phyloP scores from a whole-genome alignment of 2,329 filamentous ascomycete genomes.

The Cadophora gregata region DNA sequence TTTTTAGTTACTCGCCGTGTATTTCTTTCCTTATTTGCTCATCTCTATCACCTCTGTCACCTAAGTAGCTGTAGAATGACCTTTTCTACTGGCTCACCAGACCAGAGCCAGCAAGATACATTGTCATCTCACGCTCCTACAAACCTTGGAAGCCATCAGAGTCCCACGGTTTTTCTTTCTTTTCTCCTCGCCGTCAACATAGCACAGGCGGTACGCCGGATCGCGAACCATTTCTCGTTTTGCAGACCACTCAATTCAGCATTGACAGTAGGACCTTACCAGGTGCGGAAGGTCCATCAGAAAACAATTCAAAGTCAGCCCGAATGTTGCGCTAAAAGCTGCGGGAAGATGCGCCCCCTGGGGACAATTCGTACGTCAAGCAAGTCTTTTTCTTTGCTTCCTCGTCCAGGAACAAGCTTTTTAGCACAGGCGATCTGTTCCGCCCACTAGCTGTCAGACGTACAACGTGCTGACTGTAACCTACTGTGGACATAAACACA shows the following conservation, averaged over 20 bases:
- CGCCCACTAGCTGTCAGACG: neutral
- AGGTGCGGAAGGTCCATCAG: neutral
- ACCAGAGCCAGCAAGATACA: neutral
- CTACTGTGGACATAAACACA: neutral
- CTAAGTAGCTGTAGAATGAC: neutral
- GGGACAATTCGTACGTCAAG: neutral
- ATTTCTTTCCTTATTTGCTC: neutral
- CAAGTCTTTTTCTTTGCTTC: neutral
- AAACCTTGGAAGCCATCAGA: neutral
- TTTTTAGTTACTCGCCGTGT: too few relatives aligned
- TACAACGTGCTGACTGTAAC: constrained; percentile 3
- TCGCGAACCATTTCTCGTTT: neutral
- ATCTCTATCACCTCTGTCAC: neutral
- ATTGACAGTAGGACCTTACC: neutral
- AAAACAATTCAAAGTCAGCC: neutral
- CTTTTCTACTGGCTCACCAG: neutral
- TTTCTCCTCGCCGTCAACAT: neutral
- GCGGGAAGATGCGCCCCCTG: neutral
- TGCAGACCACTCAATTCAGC: neutral
- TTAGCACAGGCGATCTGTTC: neutral
- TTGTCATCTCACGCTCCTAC: neutral
- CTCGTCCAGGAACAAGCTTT: constrained; percentile 4
- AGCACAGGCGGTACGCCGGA: neutral
- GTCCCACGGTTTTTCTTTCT: neutral
- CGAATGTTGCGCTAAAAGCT: neutral